Base-by-base conservation (phyloP, 805 yeast species). In the Monosporozyma solicola region DNA sequence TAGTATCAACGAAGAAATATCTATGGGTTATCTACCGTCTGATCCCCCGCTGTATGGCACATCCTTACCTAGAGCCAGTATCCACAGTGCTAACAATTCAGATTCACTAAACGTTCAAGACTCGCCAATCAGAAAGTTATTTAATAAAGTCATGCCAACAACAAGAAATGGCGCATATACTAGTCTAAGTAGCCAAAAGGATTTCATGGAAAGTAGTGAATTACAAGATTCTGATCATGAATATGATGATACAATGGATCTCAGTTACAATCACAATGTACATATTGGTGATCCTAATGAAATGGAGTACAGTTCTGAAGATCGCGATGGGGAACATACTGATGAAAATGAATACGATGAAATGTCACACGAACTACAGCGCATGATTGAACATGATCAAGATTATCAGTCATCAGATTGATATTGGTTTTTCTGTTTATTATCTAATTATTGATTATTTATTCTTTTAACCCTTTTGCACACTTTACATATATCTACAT, bases 1-100 rank as follows among this genome's bases (percentile, higher is more conserved):
- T 9, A 22, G 33, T 9, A 52, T 50, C 27, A 56, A 55, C 27
- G 75, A 72, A 53, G 64, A 66, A 31, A 67, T 69, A 41, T 66
- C 67, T 8, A 50, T 72, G 51, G 59, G 65, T 46, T 61, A 69
- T 9, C 57, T 71, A 37, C 69, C 74, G 2, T 64, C 69, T 15
- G 69, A 70, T 13, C 76, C 76, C 2, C 76, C 76, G 7, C 61
- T 57, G 8, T 73, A 73, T 55, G 62, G 68, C 24, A 24, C 46
- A 11, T n/a, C 65, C 64, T 53, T 39, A 49, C 49, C 24, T 50
- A 53, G 47, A 33, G 50, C 39, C n/a, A 44, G 11, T 37, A 39
- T 9, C 15, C 43, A 24, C 20, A 13, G 27, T 39, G 27, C 44
- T n/a, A 37, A 10, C 25, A 48, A 16, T 43, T 43, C n/a, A 11